These are phyloP conservation scores for Aspergillus clavatus DNA, from an alignment of 2,329 filamentous ascomycete species.

Conservation along the genomic window DNA sequence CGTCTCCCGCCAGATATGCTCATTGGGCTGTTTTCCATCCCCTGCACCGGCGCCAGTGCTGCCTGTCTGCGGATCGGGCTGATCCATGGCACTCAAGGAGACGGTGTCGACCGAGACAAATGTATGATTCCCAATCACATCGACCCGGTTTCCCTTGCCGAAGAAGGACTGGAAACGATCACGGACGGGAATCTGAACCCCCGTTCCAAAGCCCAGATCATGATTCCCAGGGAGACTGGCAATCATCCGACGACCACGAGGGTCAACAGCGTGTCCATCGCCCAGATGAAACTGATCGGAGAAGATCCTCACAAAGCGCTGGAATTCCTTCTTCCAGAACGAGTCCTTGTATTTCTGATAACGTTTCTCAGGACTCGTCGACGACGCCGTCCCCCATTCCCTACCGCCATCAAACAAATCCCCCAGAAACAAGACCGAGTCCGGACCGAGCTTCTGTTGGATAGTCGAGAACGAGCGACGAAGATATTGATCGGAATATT, in stretches of 20 bases:
- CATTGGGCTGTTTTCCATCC: conserved; percentile 48
- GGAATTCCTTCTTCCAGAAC: conserved; percentile 84
- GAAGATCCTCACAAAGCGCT: conserved; percentile 81
- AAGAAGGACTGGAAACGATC: conserved; percentile 84
- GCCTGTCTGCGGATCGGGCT: conserved; percentile 48
- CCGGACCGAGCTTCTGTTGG: conserved; percentile 70
- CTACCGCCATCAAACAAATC: conserved; percentile 94
- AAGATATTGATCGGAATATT: conserved; percentile 86
- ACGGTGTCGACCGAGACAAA: conserved; percentile 89
- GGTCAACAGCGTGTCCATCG: conserved; percentile 53
- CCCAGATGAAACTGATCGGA: conserved; percentile 62
- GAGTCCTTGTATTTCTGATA: conserved; percentile 70
- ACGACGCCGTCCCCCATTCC: conserved; percentile 77
- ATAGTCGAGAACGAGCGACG: conserved; percentile 75
- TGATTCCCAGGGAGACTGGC: conserved; percentile 90
- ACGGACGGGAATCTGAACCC: conserved; percentile 74
- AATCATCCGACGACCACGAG: conserved; percentile 70
- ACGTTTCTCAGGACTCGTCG: conserved; percentile 59
- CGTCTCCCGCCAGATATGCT: conserved; percentile 67
- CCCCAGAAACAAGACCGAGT: conserved; percentile 85
- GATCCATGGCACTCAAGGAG: conserved; percentile 72
- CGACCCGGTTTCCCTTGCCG: conserved; percentile 83
- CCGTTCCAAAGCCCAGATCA: conserved; percentile 83
- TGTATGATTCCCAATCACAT: conserved; percentile 90
- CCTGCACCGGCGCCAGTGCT: conserved; percentile 43